A percentile compares a stretch with the other conserved stretches of the same genome.
Evolutionary conservation across 2,329 filamentous ascomycete genomes (phyloP).

Genomic region (Tolypocladium cylindrosporum): DNA sequence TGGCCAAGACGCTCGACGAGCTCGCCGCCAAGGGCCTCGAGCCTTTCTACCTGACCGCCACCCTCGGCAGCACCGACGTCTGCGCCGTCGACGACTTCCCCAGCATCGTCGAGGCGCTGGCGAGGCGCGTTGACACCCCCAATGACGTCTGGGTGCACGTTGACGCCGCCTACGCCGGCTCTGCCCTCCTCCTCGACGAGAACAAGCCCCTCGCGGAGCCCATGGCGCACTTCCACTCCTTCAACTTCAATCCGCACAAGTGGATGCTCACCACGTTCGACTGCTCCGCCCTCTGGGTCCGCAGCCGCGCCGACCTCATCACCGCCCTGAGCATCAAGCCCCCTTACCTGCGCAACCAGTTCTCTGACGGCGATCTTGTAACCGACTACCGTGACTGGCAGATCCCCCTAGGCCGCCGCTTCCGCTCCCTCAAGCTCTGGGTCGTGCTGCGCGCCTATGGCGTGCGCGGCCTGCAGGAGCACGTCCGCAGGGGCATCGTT

Average conservation of each 20-base stretch:
- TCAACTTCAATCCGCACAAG: conserved; percentile 96
- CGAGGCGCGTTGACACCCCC: conserved; percentile 13
- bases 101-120: conserved; percentile 47
- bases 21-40: conserved; percentile 61
- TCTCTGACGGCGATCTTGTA: conserved; percentile 71
- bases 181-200: conserved; percentile 73
- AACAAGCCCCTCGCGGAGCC: conserved; percentile 58
- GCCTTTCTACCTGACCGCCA: conserved; percentile 80
- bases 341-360: conserved; percentile 71
- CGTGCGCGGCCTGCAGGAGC: conserved; percentile 60
- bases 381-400: conserved; percentile 98
- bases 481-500: conserved; percentile 59
- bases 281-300: conserved; percentile 69
- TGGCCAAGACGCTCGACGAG: conserved; percentile 53
- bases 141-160: conserved; percentile 79
- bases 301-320: conserved; percentile 65
- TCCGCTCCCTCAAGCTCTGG: conserved; percentile 88
- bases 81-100: conserved; percentile 79
- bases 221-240: conserved; percentile 67
- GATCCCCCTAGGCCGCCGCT: conserved; percentile 81
- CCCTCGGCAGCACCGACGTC: conserved; percentile 77
- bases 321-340: conserved; percentile 70
- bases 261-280: conserved; percentile 96
- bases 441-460: conserved; percentile 84
- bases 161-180: conserved; percentile 86